These are phyloP conservation scores for Micractinium sp. DNA, from an alignment of 139 green algal genomes.

Conservation along the genomic window DNA sequence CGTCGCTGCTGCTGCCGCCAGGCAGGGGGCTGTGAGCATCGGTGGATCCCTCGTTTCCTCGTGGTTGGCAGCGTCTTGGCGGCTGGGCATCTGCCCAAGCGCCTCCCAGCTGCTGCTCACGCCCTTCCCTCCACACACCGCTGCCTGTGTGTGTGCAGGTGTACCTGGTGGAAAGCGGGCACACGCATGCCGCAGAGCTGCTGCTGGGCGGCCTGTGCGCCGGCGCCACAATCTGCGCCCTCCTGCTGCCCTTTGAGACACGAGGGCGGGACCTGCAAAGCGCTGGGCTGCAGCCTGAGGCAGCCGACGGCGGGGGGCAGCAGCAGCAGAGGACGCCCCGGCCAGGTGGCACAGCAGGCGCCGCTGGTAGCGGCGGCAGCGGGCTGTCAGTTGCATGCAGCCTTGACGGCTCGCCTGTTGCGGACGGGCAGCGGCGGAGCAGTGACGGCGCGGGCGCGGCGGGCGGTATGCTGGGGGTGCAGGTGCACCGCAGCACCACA, in stretches of 20 bases:
- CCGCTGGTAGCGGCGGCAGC: too few relatives aligned
- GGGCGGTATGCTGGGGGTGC: background rate
- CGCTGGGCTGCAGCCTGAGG: background rate
- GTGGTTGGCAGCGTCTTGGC: too few relatives aligned
- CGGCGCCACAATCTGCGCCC: slow-evolving; percentile 20
- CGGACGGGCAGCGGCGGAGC: too few relatives aligned
- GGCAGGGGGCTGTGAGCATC: too few relatives aligned
- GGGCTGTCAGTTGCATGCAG: too few relatives aligned
- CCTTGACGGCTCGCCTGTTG: too few relatives aligned
- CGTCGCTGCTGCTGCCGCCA: too few relatives aligned
- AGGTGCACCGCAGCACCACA: background rate
- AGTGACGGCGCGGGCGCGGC: background rate
- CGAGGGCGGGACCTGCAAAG: slow-evolving; percentile 34
- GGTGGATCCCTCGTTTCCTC: too few relatives aligned
- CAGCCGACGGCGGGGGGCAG: background rate
- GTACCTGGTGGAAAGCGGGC: slow-evolving; percentile 54
- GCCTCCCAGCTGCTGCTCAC: too few relatives aligned
- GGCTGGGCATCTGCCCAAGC: too few relatives aligned
- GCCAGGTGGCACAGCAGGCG: background rate
- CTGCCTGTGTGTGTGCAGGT: slow-evolving; percentile 19
- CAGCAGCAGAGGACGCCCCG: background rate
- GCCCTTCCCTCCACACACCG: too few relatives aligned
- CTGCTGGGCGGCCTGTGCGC: slow-evolving; percentile 49
- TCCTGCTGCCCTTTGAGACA: slow-evolving; percentile 56
- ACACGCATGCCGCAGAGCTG: slow-evolving; percentile 27